phyloP scores from a whole-genome alignment of 2,329 filamentous ascomycete species.

The Delphinella strobiligena region DNA sequence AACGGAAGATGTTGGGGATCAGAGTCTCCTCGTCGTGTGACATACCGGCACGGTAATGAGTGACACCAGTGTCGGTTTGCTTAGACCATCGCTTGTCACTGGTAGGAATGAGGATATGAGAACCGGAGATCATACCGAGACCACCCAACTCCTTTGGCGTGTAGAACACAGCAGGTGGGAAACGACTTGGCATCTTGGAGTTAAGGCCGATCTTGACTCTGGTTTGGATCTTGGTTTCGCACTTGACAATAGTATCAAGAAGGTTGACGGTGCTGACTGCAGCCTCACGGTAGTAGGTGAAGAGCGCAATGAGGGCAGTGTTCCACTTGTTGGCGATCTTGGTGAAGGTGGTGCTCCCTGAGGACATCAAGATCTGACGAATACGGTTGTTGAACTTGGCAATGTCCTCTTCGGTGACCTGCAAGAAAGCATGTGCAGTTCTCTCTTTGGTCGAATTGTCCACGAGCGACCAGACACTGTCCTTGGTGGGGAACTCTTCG shows the following conservation, averaged over 20 bases:
- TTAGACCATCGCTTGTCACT: conserved; percentile 98
- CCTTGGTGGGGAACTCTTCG: conserved; percentile 93
- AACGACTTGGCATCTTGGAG: conserved; percentile 98
- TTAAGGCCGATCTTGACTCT: conserved; percentile 93
- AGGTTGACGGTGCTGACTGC: conserved; percentile 90
- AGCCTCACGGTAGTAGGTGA: conserved; percentile 97
- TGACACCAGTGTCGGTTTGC: conserved; percentile 94
- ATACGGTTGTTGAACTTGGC: conserved; percentile 99
- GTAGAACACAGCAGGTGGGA: conserved; percentile 96
- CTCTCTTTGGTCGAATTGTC: conserved; percentile 95
- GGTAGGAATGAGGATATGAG: conserved; percentile 91
- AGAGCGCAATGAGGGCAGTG: conserved; percentile 88
- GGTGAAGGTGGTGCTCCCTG: conserved; percentile 96
- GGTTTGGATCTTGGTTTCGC: conserved; percentile 98
- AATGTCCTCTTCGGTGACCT: conserved; percentile 95
- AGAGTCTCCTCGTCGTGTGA: conserved; percentile 94
- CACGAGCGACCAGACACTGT: conserved; percentile 95
- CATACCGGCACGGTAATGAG: conserved; percentile 95
- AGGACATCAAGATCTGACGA: conserved; percentile 96
- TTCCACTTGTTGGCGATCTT: conserved; percentile 99
- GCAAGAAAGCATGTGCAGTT: conserved; percentile 92
- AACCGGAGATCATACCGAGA: conserved; percentile 96
- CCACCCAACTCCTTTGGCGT: conserved; percentile 96
- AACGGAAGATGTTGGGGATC: conserved; percentile 97
- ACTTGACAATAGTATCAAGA: conserved; percentile 96